Base-by-base conservation (phyloP, 1,284 basidiomycete genomes). In the Exsudoporus floridanus region DNA sequence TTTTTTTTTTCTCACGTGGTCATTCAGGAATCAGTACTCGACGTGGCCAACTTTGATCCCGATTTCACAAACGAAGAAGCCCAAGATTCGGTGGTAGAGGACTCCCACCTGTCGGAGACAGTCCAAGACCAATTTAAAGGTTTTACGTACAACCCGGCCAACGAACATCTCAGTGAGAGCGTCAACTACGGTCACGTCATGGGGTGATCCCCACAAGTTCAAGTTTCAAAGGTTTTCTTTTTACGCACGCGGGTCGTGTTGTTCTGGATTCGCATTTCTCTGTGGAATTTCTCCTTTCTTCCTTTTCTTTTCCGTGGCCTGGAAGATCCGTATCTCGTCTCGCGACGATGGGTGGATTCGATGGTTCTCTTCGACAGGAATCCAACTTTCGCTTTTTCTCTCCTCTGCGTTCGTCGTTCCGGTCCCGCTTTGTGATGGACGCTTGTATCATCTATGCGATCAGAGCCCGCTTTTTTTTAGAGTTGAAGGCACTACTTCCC, bases 61-160 rank as follows among this genome's bases (percentile, higher is more conserved):
- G 94, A 97, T 72, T 97, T 97, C 69, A 96, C 94, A 21, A 89
- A 84, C 56, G 94, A 98, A 70, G 88, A 92, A 56, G 89, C 94
- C 4, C 86, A 92, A 66, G 94, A 98, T 71, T 94, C 92, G 10
- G 93, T 97, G 50, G 94, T 98, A 27, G 90, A 92, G 59, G 92
- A 93, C 65, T 94, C 92, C 9, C 90, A 90, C 50, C 76, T 98
- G 30, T 93, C 90, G 10, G 89, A 96, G 77, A 97, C 93, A 1
- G 92, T 97, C 3, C 94, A 98, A 67, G 92, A 94, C 65, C 92
- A 94, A 72, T 98, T 98, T 80, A 82, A 80, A 65, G 92, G 88
- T 18, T 91, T 92, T 73, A 91, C 90, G 3, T 92, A 90, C 64
- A 89, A 90, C 66, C 88, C 88, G 4, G 83, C 83, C 19, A 89